Conservation (phyloP, 2,329 filamentous ascomycete genomes). For the Fusarium albosuccineum region DNA sequence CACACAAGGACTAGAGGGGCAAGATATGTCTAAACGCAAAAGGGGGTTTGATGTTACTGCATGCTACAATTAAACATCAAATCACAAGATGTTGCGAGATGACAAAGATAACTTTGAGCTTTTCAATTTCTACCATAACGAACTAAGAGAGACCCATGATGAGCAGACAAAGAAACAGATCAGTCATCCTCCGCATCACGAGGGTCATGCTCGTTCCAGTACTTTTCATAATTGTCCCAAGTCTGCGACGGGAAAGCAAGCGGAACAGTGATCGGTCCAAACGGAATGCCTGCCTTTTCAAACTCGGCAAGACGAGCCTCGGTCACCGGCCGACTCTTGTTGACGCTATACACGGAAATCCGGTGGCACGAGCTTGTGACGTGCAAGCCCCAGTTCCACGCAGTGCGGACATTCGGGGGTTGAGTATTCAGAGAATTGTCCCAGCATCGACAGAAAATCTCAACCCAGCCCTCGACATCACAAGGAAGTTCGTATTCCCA, state of each 20-base stretch:
- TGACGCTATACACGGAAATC: conserved; percentile 73
- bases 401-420: conserved; percentile 64
- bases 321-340: conserved; percentile 63
- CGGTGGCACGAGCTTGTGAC: conserved; percentile 73
- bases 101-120: too few relatives aligned
- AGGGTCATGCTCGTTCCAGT: conserved; percentile 45
- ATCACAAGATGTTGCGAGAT: too few relatives aligned
- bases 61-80: too few relatives aligned
- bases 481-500: conserved; percentile 75
- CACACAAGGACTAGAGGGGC: too few relatives aligned
- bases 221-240: conserved; percentile 61
- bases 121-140: neutral
- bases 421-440: conserved; percentile 74
- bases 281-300: conserved; percentile 59
- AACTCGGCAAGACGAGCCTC: conserved; percentile 64
- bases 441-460: conserved; percentile 71
- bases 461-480: conserved; percentile 72
- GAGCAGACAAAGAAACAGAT: neutral
- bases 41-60: too few relatives aligned
- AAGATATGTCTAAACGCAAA: too few relatives aligned
- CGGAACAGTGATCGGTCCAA: conserved; percentile 68
- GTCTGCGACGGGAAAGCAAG: conserved; percentile 62
- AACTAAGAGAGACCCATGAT: neutral
- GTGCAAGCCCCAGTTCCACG: conserved; percentile 76
- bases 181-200: conserved; percentile 45